Conservation (phyloP, 805 yeast genomes). For the Metschnikowia matae region DNA sequence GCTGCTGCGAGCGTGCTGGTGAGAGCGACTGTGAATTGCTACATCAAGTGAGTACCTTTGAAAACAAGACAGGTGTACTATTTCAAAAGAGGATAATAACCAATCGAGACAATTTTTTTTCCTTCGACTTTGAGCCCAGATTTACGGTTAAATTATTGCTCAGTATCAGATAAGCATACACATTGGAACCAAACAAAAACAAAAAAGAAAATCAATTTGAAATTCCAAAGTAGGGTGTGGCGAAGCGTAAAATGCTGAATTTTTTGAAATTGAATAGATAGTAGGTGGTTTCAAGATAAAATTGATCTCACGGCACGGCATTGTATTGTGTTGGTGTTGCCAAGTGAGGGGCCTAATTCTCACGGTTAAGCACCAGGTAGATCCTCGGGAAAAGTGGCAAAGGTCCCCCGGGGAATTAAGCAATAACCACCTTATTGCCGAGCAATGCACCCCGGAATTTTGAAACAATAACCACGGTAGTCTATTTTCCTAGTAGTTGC, state of each 20-base stretch:
- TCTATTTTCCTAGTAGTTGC: neutral
- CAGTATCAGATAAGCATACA: no score
- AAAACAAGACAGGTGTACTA: no score
- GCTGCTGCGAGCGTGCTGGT: no score
- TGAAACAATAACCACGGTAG: neutral
- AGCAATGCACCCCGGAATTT: conserved; percentile 1
- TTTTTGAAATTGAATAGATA: neutral
- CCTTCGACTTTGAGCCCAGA: no score
- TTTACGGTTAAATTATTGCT: no score
- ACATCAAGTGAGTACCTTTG: no score
- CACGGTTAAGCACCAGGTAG: neutral
- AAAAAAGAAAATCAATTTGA: no score
- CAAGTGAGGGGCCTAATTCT: neutral
- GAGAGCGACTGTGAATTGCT: no score
- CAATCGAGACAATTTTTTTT: no score
- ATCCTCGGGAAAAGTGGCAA: conserved; percentile 1
- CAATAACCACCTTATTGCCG: neutral
- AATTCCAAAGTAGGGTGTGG: neutral
- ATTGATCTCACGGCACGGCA: neutral
- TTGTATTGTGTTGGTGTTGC: neutral
- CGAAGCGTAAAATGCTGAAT: neutral
- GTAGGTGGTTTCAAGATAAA: neutral
- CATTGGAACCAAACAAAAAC: no score
- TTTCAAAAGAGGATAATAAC: no score
- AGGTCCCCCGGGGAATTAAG: neutral